Percentiles rank a stretch among this genome's conserved stretches.
Conservation (phyloP, 768 basidiomycete species). For the Rossbeevera mucosa region DNA sequence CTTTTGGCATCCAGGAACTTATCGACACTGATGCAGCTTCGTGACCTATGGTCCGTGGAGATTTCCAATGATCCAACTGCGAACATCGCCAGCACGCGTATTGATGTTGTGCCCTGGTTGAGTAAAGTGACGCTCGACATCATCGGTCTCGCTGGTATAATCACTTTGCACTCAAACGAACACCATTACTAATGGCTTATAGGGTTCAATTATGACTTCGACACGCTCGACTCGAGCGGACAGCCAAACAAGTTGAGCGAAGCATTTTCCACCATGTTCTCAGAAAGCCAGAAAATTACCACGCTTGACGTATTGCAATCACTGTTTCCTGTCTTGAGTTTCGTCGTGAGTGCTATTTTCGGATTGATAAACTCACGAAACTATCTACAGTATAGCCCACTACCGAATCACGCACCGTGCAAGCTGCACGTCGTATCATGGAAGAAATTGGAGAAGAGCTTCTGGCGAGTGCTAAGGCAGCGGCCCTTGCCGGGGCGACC, state of each 20-base stretch:
- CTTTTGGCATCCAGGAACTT: not conserved
- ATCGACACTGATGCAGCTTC: constrained; percentile 28
- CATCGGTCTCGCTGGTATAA: constrained; percentile 38
- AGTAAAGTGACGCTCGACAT: constrained; percentile 37
- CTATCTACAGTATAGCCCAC: not conserved
- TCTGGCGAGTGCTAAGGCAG: constrained; percentile 45
- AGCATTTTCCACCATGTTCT: constrained; percentile 33
- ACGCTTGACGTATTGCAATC: constrained; percentile 32
- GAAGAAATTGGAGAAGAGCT: constrained; percentile 29
- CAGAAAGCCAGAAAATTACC: constrained; percentile 4
- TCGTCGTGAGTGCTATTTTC: constrained; percentile 31
- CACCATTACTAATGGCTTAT: not conserved
- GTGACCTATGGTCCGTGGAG: constrained; percentile 43
- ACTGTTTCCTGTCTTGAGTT: constrained; percentile 35
- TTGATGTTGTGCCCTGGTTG: constrained; percentile 34
- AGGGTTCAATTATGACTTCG: constrained; percentile 40
- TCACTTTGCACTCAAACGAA: not conserved
- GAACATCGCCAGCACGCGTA: constrained; percentile 9
- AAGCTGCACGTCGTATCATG: constrained; percentile 34
- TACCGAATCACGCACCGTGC: not conserved
- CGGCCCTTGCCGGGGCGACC: constrained; percentile 21
- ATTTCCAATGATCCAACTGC: constrained; percentile 24
- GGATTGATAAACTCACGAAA: not conserved
- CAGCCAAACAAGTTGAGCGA: constrained; percentile 30
- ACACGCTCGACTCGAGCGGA: constrained; percentile 25